Evolutionary conservation across 129 eudicot species (phyloP).

Genomic region (sunflower (Helianthus annuus)): DNA sequence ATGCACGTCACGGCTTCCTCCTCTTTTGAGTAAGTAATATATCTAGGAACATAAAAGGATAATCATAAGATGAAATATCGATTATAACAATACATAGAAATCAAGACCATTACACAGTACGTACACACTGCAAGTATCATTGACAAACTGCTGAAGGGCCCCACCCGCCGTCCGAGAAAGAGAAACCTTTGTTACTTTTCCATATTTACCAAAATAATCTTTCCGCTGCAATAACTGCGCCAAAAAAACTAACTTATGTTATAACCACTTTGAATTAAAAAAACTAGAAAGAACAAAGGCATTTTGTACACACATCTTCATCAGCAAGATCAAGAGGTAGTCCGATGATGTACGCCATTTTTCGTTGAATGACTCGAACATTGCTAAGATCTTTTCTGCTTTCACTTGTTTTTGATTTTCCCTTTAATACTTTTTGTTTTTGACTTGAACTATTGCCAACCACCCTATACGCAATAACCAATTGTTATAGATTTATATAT

Average conservation of each 20-base stretch:
- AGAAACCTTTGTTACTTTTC: conserved; percentile 74
- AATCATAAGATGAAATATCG: conserved; percentile 9
- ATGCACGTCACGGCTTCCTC: conserved; percentile 89
- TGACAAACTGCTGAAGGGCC: conserved; percentile 65
- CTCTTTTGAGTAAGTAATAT: conserved; percentile 80
- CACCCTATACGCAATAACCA: conserved; percentile 49
- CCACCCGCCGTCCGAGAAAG: conserved; percentile 88
- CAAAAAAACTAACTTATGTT: conserved; percentile 13
- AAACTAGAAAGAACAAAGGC: conserved; percentile 5
- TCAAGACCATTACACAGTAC: conserved; percentile 40
- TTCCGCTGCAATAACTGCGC: conserved; percentile 63
- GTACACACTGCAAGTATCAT: conserved; percentile 86
- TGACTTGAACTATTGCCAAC: conserved; percentile 47
- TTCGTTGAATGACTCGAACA: conserved; percentile 85
- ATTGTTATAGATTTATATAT: conserved; percentile 9
- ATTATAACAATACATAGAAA: not conserved
- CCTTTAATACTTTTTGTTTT: conserved; percentile 64
- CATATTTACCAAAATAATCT: conserved; percentile 80
- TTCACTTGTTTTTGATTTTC: conserved; percentile 68
- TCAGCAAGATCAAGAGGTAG: conserved; percentile 80
- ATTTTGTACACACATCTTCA: conserved; percentile 61
- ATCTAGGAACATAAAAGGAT: conserved; percentile 36
- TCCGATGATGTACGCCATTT: conserved; percentile 84
- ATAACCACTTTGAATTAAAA: not conserved
- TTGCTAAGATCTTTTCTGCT: conserved; percentile 68